A percentile compares a stretch with the other conserved stretches of the same genome.
Evolutionary conservation across 805 yeast genomes (phyloP).

Genomic region (Lachancea meyersii): DNA sequence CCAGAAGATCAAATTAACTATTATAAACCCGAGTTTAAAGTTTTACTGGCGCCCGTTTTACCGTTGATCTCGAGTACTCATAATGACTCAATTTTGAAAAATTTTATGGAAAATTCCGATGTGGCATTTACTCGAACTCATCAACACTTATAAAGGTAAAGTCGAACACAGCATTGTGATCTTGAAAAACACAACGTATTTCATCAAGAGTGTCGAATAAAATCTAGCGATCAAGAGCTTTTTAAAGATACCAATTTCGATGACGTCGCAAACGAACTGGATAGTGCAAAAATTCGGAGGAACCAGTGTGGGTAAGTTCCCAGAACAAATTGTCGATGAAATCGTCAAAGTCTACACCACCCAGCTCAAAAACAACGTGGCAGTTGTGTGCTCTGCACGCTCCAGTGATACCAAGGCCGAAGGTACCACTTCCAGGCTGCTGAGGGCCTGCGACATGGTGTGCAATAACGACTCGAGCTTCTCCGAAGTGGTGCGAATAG

Average conservation of each 20-base stretch:
- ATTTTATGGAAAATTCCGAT: not conserved
- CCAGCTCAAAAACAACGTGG: slow-evolving; percentile 52
- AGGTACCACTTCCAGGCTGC: slow-evolving; percentile 87
- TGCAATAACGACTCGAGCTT: slow-evolving; percentile 50
- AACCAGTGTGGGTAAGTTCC: slow-evolving; percentile 93
- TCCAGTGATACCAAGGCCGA: slow-evolving; percentile 86
- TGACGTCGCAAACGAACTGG: slow-evolving; percentile 41
- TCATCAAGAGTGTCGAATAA: not conserved
- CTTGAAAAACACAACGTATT: not conserved
- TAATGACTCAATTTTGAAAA: not conserved
- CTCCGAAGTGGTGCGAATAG: slow-evolving; percentile 51
- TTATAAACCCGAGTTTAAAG: not conserved
- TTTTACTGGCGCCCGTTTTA: not conserved
- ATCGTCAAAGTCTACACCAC: slow-evolving; percentile 62
- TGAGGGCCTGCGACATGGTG: slow-evolving; percentile 78
- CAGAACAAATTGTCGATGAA: slow-evolving; percentile 75
- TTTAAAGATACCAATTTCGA: not conserved
- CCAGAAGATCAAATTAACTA: too few species aligned
- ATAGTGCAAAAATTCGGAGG: slow-evolving; percentile 95
- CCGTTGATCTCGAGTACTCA: not conserved
- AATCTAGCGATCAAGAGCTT: not conserved
- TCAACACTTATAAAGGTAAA: not conserved
- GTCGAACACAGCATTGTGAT: not conserved
- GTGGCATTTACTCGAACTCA: not conserved
- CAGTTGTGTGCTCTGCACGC: slow-evolving; percentile 94